Conservation (phyloP, 805 yeast species). For the Lachancea kluyveri region DNA sequence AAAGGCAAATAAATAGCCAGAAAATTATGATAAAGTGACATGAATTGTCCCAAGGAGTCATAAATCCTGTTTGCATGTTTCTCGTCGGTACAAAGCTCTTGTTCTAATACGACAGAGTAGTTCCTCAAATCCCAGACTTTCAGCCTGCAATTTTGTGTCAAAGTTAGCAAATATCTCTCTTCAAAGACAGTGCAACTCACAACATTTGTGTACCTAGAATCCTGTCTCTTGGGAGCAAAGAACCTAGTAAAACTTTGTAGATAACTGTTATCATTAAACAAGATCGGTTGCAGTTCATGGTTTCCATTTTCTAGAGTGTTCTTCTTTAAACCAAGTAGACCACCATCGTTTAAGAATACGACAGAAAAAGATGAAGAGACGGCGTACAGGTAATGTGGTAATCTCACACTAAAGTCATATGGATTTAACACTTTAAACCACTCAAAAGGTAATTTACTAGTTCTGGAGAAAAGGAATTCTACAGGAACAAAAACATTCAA, state of each 20-base stretch:
- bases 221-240: slow-evolving; percentile 14
- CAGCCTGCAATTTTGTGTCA: slow-evolving; percentile 24
- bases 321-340: slow-evolving; percentile 49
- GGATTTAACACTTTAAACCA: slow-evolving; percentile 72
- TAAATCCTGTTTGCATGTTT: slow-evolving; percentile 12
- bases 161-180: slow-evolving; percentile 17
- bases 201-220: slow-evolving; percentile 14
- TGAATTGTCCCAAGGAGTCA: slow-evolving; percentile 29
- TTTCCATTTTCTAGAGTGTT: slow-evolving; percentile 11
- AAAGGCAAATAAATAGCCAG: slow-evolving; percentile 38
- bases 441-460: slow-evolving; percentile 14
- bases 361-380: slow-evolving; percentile 41
- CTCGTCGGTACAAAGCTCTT: slow-evolving; percentile 10
- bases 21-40: slow-evolving; percentile 29
- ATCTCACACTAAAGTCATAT: slow-evolving; percentile 52
- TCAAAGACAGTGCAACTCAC: slow-evolving; percentile 19
- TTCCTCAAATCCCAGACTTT: slow-evolving; percentile 28
- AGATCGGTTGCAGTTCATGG: slow-evolving; percentile 33
- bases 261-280: slow-evolving; percentile 53
- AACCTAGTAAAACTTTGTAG: slow-evolving; percentile 31
- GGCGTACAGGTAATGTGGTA: slow-evolving; percentile 48
- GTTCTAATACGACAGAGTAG: slow-evolving; percentile 15
- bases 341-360: slow-evolving; percentile 71
- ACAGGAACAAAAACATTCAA: slow-evolving; percentile 20
- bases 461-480: slow-evolving; percentile 14